Base-by-base conservation (phyloP, 2,329 filamentous ascomycete genomes). In the Pleoardoris graminearum region DNA sequence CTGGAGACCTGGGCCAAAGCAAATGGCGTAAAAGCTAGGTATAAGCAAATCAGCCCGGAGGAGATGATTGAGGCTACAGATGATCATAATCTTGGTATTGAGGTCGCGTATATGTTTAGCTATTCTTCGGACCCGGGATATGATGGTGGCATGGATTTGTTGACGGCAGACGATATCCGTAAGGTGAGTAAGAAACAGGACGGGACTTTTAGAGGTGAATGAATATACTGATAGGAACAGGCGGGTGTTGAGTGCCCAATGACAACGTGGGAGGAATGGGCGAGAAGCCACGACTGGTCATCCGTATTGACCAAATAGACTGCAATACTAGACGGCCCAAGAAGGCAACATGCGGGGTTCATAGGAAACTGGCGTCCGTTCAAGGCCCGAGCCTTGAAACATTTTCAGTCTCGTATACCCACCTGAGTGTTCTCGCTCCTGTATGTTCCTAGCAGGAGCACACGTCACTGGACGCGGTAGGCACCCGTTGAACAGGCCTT, bases 71-170 rank as follows among this genome's bases (percentile, higher is more conserved):
- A 38, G 14, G 35, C 33, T 19, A 48, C 56, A 54, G 16, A 46
- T 59, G 41, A 33, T 73, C 3, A 61, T 8, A 35, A 48, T 16
- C 17, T 29, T 38, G 45, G 45, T 10, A 37, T 39, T 7, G 68
- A 67, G 43, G 49, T 62, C 8, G 62, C 54, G 1, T 59, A 69
- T 37, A 66, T 60, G 48, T 60, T 53, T 5, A 50, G 50, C 7
- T 67, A 65, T 14, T 57, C 63, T 48, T 54, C 50, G 12, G 62
- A 68, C 25, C 70, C 61, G 47, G 70, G 69, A 1, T 72, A 66
- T 54, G 61, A 66, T 54, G 69, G 68, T 1, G 58, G 63, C 17
- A 42, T 42, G 47, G 23, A 42, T 3, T 23, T 49, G 14, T 25
- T 49, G 36, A 33, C 27, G 11, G 47, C 47, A 22, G 29, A 42